Percentiles rank a stretch among this genome's conserved stretches.
Evolutionary conservation across 2,329 filamentous ascomycete genomes (phyloP).

Genomic region (Decorospora gaudefroyi): DNA sequence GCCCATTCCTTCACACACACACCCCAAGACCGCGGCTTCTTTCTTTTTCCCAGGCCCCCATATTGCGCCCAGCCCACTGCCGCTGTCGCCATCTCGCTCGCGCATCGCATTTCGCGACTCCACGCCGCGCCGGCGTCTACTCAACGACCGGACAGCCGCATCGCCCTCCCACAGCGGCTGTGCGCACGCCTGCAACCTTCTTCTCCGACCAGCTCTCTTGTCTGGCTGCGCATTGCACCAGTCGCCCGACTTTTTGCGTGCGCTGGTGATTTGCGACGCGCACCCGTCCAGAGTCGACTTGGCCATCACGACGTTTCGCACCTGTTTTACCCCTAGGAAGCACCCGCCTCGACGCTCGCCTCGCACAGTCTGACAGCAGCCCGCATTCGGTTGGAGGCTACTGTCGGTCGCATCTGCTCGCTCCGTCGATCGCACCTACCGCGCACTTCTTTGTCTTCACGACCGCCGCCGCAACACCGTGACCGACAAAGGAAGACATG

Average conservation of each 20-base stretch:
- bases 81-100: conserved; percentile 2
- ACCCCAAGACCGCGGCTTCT: too few species aligned
- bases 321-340: conserved; percentile 38
- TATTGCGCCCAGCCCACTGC: conserved; percentile 27
- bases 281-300: conserved; percentile 18
- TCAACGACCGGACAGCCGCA: conserved; percentile 20
- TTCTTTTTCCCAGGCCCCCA: conserved; percentile 22
- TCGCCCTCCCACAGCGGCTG: conserved; percentile 17
- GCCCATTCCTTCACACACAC: conserved; percentile 30
- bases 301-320: conserved; percentile 44
- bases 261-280: conserved; percentile 16
- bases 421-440: too few species aligned
- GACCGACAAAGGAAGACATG: conserved; percentile 47
- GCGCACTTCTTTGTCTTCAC: conserved; percentile 40
- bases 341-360: too few species aligned
- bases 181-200: conserved; percentile 16
- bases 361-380: conserved; percentile 23
- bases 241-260: conserved; percentile 27
- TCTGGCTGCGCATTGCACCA: conserved; percentile 28
- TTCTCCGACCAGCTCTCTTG: conserved; percentile 14
- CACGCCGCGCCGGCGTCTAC: conserved; percentile 11
- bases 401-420: too few species aligned
- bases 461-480: conserved; percentile 32
- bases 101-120: conserved; percentile 12
- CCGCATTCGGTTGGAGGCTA: too few species aligned